Evolutionary conservation across 202 grass and related monocot genomes (phyloP).

Genomic region (Panicum virgatum): DNA sequence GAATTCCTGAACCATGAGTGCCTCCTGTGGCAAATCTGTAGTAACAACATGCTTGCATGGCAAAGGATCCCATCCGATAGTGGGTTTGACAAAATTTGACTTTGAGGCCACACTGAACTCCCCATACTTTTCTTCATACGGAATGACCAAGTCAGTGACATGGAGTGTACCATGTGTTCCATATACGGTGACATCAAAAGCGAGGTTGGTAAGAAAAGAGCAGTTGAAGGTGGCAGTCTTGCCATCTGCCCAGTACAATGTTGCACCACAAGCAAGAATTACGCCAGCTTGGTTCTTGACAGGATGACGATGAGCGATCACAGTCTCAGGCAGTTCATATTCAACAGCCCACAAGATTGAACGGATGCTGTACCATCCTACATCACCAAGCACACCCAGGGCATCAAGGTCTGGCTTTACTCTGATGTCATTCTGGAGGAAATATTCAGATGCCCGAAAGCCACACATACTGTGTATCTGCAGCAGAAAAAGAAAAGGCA

Average conservation of each 20-base stretch:
- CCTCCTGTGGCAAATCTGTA: conserved; percentile 73
- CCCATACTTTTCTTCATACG: conserved; percentile 58
- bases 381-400: conserved; percentile 70
- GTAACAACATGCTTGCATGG: conserved; percentile 50
- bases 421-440: conserved; percentile 81
- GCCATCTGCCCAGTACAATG: conserved; percentile 60
- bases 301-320: conserved; percentile 35
- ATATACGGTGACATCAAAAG: conserved; percentile 54
- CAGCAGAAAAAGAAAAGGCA: not conserved
- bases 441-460: conserved; percentile 54
- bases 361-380: conserved; percentile 84
- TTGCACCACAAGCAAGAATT: conserved; percentile 64
- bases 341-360: conserved; percentile 72
- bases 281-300: conserved; percentile 71
- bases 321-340: conserved; percentile 63
- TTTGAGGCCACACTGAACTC: conserved; percentile 52
- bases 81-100: conserved; percentile 47
- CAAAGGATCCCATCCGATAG: conserved; percentile 52
- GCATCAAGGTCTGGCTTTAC: conserved; percentile 84
- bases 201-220: conserved; percentile 63
- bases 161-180: conserved; percentile 67
- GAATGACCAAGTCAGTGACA: conserved; percentile 65
- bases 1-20: conserved; percentile 77
- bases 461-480: conserved; percentile 67
- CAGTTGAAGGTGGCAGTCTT: conserved; percentile 65